Percentiles rank a stretch among this genome's conserved stretches.
These are phyloP conservation scores for Acanthamoeba lenticulata DNA, from an alignment of 208 protist species.

Conservation along the genomic window DNA sequence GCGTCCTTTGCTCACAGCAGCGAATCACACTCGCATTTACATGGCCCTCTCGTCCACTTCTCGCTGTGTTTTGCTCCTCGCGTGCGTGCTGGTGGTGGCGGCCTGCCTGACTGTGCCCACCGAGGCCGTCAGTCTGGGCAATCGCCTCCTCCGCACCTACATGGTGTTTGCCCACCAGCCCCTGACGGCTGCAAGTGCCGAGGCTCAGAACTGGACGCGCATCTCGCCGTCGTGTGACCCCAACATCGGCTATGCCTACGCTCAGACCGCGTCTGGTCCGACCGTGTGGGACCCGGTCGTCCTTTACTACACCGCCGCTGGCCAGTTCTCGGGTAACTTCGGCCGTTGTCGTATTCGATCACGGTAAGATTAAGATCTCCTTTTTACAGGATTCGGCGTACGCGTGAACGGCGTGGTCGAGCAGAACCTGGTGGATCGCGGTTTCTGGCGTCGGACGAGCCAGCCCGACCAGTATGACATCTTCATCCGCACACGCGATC, in stretches of 20 bases:
- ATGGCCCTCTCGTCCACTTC: too few species aligned
- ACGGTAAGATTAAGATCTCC: too few species aligned
- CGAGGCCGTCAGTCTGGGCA: neutral
- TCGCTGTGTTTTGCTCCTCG: too few species aligned
- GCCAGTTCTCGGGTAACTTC: neutral
- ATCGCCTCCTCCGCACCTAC: conserved; percentile 11
- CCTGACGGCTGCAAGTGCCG: neutral
- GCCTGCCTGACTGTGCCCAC: neutral
- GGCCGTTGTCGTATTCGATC: neutral
- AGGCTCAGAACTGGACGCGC: neutral
- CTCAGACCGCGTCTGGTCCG: neutral
- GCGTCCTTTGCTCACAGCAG: too few species aligned
- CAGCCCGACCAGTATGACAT: neutral
- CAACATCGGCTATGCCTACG: neutral
- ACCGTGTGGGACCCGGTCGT: neutral
- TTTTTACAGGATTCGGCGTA: neutral
- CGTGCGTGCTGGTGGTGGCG: neutral
- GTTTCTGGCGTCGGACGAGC: neutral
- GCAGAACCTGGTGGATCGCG: neutral
- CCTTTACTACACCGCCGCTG: conserved; percentile 24
- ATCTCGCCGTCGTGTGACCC: neutral
- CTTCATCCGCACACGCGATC: conserved; percentile 10
- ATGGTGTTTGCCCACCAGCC: neutral
- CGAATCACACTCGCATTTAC: too few species aligned
- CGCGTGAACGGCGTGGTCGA: neutral